Evolutionary conservation across 2,329 filamentous ascomycete species (phyloP), one percentile per base, ranked within the genome.

Genomic region (Fusarium floridanum): DNA sequence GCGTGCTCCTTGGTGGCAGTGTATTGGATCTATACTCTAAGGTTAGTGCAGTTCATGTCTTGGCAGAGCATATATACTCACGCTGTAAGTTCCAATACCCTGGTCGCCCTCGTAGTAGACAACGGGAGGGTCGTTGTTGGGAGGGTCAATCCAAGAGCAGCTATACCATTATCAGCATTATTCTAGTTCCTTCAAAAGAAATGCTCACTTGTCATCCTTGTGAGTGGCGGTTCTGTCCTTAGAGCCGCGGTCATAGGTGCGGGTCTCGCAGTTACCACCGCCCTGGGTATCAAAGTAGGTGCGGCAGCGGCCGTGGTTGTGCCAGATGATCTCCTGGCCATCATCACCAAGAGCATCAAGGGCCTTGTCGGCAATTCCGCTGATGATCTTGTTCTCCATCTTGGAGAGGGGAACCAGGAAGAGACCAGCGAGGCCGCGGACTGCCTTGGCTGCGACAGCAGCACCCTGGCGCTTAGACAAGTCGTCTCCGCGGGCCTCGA

Each of bases 261-360:
- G 48, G 17, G 50, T 57, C 50, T 64, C 62, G 24, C 62, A 64
- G 62, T 64, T 64, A 5, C 62, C 62, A 17, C 62, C 62, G 6
- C 62, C 62, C 37, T 64, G 62, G 14, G 62, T 64, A 22, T 64
- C 36, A 43, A 64, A 64, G 62, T 57, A 64, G 34, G 62, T 64
- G 4, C 62, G 48, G 37, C 62, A 64, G 32, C 27, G 36, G 22
- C 29, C 50, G 36, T 57, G 62, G 48, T 64, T 64, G 34, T 64
- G 62, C 62, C 62, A 64, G 62, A 64, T 64, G n/a, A 50, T 37
- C 4, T 50, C 41, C 62, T 64, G 62, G 24, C 55, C n/a, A 17
- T 64, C 48, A 17, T 22, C 45, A 12, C 48, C 48, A 8, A 64
- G 22, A 64, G 24, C 48, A 11, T 45, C 36, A 27, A 64, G 48